Evolutionary conservation across 192 early-diverging fungal genomes (phyloP).

Genomic region (Nowakowskiella sp.): DNA sequence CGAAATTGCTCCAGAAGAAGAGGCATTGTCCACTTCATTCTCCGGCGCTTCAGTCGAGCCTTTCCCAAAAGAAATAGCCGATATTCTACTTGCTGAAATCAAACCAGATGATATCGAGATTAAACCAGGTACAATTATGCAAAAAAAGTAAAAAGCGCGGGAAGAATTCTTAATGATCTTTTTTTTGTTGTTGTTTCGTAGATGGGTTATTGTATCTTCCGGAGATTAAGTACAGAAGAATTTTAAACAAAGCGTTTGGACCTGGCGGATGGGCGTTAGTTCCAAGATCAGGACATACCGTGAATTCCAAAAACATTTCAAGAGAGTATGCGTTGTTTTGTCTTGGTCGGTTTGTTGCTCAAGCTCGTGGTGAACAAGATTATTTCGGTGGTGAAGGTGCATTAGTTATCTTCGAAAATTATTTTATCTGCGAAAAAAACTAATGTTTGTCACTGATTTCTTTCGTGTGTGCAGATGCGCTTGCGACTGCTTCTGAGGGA

Average conservation of each 20-base stretch:
- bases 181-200: slow-evolving; percentile 5
- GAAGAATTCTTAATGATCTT: background rate
- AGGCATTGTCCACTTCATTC: no score
- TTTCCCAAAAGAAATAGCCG: slow-evolving; percentile 61
- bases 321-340: slow-evolving; percentile 89
- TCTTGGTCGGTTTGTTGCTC: slow-evolving; percentile 79
- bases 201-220: slow-evolving; percentile 93
- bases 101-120: slow-evolving; percentile 80
- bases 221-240: slow-evolving; percentile 96
- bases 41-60: slow-evolving; percentile 64
- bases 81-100: slow-evolving; percentile 64
- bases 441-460: background rate
- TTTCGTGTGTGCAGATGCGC: slow-evolving; percentile 8
- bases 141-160: no score
- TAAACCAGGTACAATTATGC: slow-evolving; percentile 68
- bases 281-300: slow-evolving; percentile 80
- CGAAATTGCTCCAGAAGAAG: no score
- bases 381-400: slow-evolving; percentile 64
- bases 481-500: slow-evolving; percentile 7
- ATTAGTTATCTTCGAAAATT: slow-evolving; percentile 62
- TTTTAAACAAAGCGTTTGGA: slow-evolving; percentile 90
- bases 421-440: slow-evolving; percentile 13
- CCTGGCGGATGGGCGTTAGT: slow-evolving; percentile 73
- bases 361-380: slow-evolving; percentile 91
- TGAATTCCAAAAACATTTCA: slow-evolving; percentile 67